Base-by-base conservation (phyloP, 2,329 filamentous ascomycete species). In the Diplodia mutila region DNA sequence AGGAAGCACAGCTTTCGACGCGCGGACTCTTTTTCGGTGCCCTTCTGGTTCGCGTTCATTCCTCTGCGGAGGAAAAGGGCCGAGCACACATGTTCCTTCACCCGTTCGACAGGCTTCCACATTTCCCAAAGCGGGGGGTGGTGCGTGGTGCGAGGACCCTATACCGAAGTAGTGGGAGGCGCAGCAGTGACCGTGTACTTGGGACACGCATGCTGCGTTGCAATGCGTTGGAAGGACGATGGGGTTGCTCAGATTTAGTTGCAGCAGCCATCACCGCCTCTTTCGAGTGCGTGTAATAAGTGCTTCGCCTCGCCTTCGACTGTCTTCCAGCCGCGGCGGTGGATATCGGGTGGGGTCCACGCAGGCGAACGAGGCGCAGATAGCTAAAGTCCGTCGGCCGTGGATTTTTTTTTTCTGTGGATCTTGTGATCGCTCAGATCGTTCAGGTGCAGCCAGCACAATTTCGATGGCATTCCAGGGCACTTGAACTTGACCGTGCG, bases 381-480 rank as follows among this genome's bases (percentile, higher is more conserved):
- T 32, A 48, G 25, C 25, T 6, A 29, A 59, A 25, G 51, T 27
- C 29, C 29, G 53, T 39, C 27, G 54, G 29, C 29, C 29, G 29
- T 32, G 29, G 29, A 7, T 23, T 16, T 11, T 49, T 7, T 51
- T 51, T 63, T 63, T 61, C 59, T 37, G 59, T 63, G 59, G 59
- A 51, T 27, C 59, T 63, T 37, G 59, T 51, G 59, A 51, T 63
- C 27, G 39, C 48, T 63, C n/a, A n/a, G 59, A 51, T 63, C 27
- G 39, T 63, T 63, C n/a, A n/a, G 42, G n/a, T 37, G 59, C 59
- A 34, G 59, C 59, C 14, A 51, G 46, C n/a, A 63, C 59, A 39
- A 63, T 63, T 61, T 63, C 59, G 59, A 63, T 63, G 25, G 23
- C 59, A 63, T 63, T 51, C 59, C 29, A 51, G 46, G 29, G 12